A percentile compares a stretch with the other conserved stretches of the same genome.
phyloP scores from a whole-genome alignment of 225 moss, liverwort and hornwort genomes.

The Neckera pumila region DNA sequence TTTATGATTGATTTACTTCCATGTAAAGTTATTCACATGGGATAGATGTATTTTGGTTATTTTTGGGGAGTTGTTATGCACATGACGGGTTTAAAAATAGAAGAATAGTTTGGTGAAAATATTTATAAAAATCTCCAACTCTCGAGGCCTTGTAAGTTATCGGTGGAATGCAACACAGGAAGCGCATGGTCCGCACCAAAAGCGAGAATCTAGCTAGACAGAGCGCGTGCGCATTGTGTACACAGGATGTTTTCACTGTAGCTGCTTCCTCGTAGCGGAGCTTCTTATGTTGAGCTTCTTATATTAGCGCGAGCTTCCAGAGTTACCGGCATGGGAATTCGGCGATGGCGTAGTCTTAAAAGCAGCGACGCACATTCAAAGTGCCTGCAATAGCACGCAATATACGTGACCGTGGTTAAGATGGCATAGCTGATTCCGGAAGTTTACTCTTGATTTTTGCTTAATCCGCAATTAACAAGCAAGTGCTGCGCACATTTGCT shows the following conservation, averaged over 20 bases:
- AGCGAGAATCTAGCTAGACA: neutral
- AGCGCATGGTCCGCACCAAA: neutral
- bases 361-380: neutral
- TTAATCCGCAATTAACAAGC: neutral
- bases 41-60: neutral
- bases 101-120: too few relatives aligned
- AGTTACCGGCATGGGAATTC: too few relatives aligned
- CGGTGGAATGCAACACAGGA: too few relatives aligned
- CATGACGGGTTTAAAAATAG: rapidly evolving
- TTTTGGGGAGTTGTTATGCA: neutral
- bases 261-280: neutral
- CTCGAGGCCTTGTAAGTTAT: too few relatives aligned
- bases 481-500: neutral
- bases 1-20: too few relatives aligned
- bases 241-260: too few relatives aligned
- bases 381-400: neutral
- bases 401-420: neutral
- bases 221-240: neutral
- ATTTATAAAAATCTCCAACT: too few relatives aligned
- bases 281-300: neutral
- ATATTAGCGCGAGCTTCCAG: neutral
- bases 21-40: too few relatives aligned
- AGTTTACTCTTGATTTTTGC: neutral
- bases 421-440: neutral
- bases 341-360: neutral